These are phyloP conservation scores for Diplodia seriata DNA, from an alignment of 2,329 filamentous ascomycete species.

Conservation along the genomic window DNA sequence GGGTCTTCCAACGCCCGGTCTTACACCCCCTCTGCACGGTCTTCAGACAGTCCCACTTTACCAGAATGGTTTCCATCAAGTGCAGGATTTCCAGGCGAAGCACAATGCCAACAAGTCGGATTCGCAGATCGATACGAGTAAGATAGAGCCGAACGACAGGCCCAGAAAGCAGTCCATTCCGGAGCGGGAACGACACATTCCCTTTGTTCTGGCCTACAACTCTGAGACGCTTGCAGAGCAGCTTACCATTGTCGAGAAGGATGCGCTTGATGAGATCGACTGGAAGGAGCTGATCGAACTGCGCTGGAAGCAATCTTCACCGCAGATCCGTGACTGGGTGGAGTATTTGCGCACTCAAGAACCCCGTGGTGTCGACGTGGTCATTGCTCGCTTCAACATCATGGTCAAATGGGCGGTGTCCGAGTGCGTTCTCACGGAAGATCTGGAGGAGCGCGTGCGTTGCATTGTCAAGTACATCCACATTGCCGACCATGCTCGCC, in stretches of 20 bases:
- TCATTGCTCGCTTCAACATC: constrained; percentile 85
- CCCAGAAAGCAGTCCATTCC: constrained; percentile 7
- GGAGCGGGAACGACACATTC: constrained; percentile 63
- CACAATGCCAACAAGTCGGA: background rate
- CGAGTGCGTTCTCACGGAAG: constrained; percentile 76
- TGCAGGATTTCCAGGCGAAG: constrained; percentile 9
- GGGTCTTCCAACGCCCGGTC: constrained; percentile 48
- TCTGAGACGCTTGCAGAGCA: constrained; percentile 81
- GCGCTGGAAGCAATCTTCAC: constrained; percentile 76
- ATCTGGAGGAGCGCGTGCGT: constrained; percentile 73
- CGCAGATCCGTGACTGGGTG: constrained; percentile 77
- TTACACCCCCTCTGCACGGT: constrained; percentile 42
- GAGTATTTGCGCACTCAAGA: constrained; percentile 77
- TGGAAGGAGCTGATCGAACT: constrained; percentile 88
- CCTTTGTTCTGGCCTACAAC: constrained; percentile 82
- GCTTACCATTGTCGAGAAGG: constrained; percentile 85
- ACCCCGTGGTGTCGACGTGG: constrained; percentile 78
- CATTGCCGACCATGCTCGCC: constrained; percentile 77
- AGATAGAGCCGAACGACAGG: constrained; percentile 33
- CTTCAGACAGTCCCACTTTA: background rate
- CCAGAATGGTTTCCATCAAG: background rate
- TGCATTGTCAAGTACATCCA: constrained; percentile 84
- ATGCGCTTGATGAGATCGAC: constrained; percentile 83
- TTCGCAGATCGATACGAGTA: background rate
- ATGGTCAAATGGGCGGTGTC: constrained; percentile 88